Evolutionary conservation across 2,329 filamentous ascomycete species (phyloP).

Genomic region (Bipolaris victoriae): DNA sequence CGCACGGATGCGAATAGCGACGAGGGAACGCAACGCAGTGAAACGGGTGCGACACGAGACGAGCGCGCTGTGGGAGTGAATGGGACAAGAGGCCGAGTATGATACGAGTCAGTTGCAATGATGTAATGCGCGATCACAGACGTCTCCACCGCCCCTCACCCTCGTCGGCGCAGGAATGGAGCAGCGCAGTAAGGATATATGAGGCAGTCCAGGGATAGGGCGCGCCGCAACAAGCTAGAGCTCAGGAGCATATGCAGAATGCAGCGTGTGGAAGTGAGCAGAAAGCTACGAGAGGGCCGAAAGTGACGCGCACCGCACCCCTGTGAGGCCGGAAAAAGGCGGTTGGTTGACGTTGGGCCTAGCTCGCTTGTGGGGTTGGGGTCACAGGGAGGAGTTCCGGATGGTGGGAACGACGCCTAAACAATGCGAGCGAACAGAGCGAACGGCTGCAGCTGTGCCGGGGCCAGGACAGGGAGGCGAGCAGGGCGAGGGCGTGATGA

Average conservation of each 20-base stretch:
- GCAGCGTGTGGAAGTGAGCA: slow-evolving; percentile 2
- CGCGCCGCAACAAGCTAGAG: slow-evolving; percentile 11
- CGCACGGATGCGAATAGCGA: slow-evolving; percentile 26
- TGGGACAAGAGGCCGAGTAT: slow-evolving; percentile 6
- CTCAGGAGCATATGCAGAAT: not conserved
- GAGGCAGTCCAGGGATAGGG: not conserved
- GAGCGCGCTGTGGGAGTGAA: slow-evolving; percentile 18
- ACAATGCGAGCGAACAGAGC: not conserved
- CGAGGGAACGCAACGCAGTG: slow-evolving; percentile 11
- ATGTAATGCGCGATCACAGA: slow-evolving; percentile 10
- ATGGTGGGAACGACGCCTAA: slow-evolving; percentile 2
- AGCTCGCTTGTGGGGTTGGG: slow-evolving; percentile 9
- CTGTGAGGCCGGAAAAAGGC: slow-evolving; percentile 1
- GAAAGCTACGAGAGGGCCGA: slow-evolving; percentile 2
- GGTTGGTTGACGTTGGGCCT: slow-evolving; percentile 6
- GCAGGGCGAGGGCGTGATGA: not conserved
- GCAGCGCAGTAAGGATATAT: slow-evolving; percentile 1
- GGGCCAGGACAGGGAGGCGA: not conserved
- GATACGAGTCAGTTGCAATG: slow-evolving; percentile 13
- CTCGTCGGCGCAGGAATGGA: not conserved
- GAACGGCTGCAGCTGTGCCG: not conserved
- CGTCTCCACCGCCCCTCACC: slow-evolving; percentile 2
- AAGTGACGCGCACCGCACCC: slow-evolving; percentile 1
- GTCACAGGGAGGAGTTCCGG: slow-evolving; percentile 2
- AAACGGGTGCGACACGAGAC: slow-evolving; percentile 16